phyloP scores from a whole-genome alignment of 2,329 filamentous ascomycete genomes.

The Tolypocladium sp. region DNA sequence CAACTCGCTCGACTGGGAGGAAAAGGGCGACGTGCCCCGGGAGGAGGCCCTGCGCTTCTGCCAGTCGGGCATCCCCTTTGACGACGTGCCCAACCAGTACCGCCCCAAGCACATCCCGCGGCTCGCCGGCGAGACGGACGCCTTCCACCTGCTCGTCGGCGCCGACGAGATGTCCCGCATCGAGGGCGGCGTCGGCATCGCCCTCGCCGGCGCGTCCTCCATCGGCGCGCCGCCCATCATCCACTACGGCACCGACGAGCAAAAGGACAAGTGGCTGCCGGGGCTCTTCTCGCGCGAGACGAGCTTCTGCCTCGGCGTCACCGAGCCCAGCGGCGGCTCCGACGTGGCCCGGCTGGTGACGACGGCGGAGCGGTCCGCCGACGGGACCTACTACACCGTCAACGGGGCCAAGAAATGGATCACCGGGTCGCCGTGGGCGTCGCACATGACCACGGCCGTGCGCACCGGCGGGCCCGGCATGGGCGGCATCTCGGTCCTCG shows the following conservation, averaged over 20 bases:
- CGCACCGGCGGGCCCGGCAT: slow-evolving; percentile 46
- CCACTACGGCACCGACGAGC: slow-evolving; percentile 45
- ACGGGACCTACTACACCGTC: slow-evolving; percentile 52
- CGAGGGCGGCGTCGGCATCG: slow-evolving; percentile 47
- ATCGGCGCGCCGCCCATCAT: slow-evolving; percentile 58
- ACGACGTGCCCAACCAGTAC: slow-evolving; percentile 26
- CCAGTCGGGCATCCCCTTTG: slow-evolving; percentile 27
- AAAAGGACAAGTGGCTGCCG: slow-evolving; percentile 44
- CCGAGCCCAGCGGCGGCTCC: slow-evolving; percentile 52
- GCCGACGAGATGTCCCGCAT: slow-evolving; percentile 46
- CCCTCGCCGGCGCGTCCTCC: slow-evolving; percentile 47
- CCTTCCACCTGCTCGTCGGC: slow-evolving; percentile 45
- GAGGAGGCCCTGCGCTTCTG: slow-evolving; percentile 26
- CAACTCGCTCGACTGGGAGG: slow-evolving; percentile 55
- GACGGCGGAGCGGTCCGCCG: slow-evolving; percentile 38
- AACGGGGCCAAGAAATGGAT: slow-evolving; percentile 64
- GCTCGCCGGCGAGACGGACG: slow-evolving; percentile 42
- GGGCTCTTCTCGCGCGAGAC: slow-evolving; percentile 49
- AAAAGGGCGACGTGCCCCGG: slow-evolving; percentile 39
- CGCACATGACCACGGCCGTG: slow-evolving; percentile 54
- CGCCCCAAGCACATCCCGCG: slow-evolving; percentile 15
- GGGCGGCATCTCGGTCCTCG: slow-evolving; percentile 45
- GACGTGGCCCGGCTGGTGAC: slow-evolving; percentile 57
- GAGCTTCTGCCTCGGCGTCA: slow-evolving; percentile 55
- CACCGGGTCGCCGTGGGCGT: slow-evolving; percentile 50